Evolutionary conservation across 2,329 filamentous ascomycete genomes (phyloP), one percentile per base, ranked within the genome.

Genomic region (Akanthomyces muscarius): DNA sequence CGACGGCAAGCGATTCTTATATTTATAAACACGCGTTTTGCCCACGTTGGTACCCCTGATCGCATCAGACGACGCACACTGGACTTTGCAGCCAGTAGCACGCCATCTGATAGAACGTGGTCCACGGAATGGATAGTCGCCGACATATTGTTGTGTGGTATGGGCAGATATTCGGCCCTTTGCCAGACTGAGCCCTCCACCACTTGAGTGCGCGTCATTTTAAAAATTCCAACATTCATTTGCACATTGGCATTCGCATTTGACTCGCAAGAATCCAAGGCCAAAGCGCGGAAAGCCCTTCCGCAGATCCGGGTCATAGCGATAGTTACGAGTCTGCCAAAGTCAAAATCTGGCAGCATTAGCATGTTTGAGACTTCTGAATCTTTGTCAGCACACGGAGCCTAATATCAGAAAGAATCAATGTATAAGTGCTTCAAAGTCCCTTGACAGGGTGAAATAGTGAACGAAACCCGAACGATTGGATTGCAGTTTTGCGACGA

Each of bases 141-240:
- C 41, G 7, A 47, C 33, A 36, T 30, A 16, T 42, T 14, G 33
- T 41, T 41, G 38, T 38, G 18, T 18, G 14, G 30, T 5, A 33
- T 56, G 14, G 47, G 28, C 42, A 45, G 25, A 50, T 5, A 48
- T 58, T 58, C 47, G 57, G 57, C 36, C 47, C 57, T 42, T 51
- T 51, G 23, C 28, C 42, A 30, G 8, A 30, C 51, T 25, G 18
- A 36, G 23, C 23, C 30, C 5, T 28, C 47, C 33, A 50, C 55
- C 30, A 16, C 4, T 18, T n/a, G 8, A 6, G n/a, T 6, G 23
- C 45, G 16, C 42, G 21, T 23, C 57, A 59, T 59, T 59, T 21
- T 23, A 11, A 21, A 33, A 13, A 7, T 52, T n/a, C 1, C 16
- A 38, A 36, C 5, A 13, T 36, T 36, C 38, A 53, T 23, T 23